Base-by-base conservation (phyloP, 805 yeast genomes). In the Candida xiaguanensis region DNA sequence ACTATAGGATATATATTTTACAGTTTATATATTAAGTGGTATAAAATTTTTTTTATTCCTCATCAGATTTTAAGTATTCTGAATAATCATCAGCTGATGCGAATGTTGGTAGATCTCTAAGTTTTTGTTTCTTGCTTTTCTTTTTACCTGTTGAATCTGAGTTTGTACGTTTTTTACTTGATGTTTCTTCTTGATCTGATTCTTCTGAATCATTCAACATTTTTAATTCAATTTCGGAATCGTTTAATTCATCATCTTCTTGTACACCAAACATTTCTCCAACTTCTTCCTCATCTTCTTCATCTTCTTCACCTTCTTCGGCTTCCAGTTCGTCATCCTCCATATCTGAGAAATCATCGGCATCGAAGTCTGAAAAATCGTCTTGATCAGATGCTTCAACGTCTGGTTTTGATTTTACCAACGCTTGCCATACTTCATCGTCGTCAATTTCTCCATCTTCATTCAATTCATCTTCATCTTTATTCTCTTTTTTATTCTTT, bases 71-170 rank as follows among this genome's bases (percentile, higher is more conserved):
- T 58, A 85, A 63, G 50, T 80, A 82, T 55, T 85, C 71, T 19
- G 91, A 82, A 56, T 88, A 89, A 45, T 85, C 95, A 30, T 85
- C 96, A 8, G 81, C 95, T 33, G 89, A 81, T 1, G 96, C 97
- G 66, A 88, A 90, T 15, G 80, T 71, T 16, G 97, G 97, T 44
- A 90, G 67, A 34, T 74, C 78, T 53, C 76, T 80, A 52, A 85
- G 65, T 58, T 76, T 80, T 33, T 69, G 62, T 55, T 70, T 78
- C 67, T 75, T 79, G 14, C 70, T 49, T 46, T 65, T 68, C 44
- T 52, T 52, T 40, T 51, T 56, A 15, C 40, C 53, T 31, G 39
- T 53, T 36, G 43, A 60, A 31, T 65, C 63, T 41, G 60, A 52
- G 18, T 39, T 41, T 12, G 55, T 48, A 43, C 50, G 55, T 55